A percentile compares a stretch with the other conserved stretches of the same genome.
Conservation (phyloP, 169 alveolate species). For the Eimeria sp. region DNA sequence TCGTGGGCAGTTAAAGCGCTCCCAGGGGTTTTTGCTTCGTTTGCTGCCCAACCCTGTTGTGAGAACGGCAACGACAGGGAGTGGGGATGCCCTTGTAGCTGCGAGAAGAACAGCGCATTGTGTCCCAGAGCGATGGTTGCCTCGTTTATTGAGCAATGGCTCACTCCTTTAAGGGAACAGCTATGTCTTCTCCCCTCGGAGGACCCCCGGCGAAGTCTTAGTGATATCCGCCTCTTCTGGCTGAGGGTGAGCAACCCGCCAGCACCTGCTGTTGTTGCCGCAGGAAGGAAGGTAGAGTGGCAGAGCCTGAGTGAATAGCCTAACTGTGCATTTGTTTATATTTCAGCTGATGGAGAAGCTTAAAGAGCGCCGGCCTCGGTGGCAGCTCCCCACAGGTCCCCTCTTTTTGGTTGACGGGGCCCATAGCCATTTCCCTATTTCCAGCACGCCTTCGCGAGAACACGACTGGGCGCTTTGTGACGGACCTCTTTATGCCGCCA, state of each 20-base stretch:
- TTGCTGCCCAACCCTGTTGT: conserved; percentile 40
- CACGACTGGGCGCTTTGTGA: neutral
- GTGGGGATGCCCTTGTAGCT: conserved; percentile 38
- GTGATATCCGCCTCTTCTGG: conserved; percentile 45
- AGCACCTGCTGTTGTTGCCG: neutral
- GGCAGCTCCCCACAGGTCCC: conserved; percentile 31
- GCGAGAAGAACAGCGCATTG: neutral
- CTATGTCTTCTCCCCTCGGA: conserved; percentile 32
- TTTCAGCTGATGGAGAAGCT: conserved; percentile 41
- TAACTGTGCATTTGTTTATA: neutral
- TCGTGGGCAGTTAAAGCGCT: conserved; percentile 44
- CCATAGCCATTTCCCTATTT: neutral
- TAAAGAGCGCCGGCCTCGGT: neutral
- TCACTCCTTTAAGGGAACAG: neutral
- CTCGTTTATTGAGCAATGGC: conserved; percentile 41
- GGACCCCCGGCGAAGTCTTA: conserved; percentile 46
- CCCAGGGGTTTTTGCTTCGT: conserved; percentile 5
- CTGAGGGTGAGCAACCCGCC: neutral
- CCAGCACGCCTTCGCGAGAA: neutral
- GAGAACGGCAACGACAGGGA: conserved; percentile 22
- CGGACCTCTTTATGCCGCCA: neutral
- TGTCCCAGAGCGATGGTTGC: conserved; percentile 6
- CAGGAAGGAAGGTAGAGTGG: neutral
- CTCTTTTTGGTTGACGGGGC: conserved; percentile 14
- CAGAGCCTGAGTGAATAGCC: neutral